phyloP scores from a whole-genome alignment of 495 filamentous ascomycete species.

The Trichoderma virens region DNA sequence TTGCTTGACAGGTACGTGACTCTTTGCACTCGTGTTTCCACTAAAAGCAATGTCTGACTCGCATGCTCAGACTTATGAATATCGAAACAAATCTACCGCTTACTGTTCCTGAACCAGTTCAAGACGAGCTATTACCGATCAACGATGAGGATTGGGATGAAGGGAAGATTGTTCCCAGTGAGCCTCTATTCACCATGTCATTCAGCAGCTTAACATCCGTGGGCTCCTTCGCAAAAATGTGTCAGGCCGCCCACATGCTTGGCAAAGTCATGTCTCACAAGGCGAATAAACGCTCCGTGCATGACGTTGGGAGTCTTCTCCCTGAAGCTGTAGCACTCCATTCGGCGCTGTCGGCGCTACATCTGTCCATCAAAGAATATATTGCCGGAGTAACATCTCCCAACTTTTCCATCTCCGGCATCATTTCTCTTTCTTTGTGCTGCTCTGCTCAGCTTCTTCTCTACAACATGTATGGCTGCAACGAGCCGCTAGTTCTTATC shows the following conservation, averaged over 20 bases:
- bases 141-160: background rate
- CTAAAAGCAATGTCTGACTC: background rate
- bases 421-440: background rate
- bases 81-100: background rate
- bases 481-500: background rate
- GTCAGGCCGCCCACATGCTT: background rate
- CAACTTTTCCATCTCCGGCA: background rate
- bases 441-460: background rate
- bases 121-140: background rate
- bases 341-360: background rate
- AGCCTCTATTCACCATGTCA: background rate
- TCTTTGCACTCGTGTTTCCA: background rate
- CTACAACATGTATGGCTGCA: background rate
- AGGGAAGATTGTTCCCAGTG: slow-evolving; percentile 1
- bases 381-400: background rate
- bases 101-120: background rate
- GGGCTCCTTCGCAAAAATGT: background rate
- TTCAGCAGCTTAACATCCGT: background rate
- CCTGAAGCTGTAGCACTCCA: background rate
- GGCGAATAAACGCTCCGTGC: background rate
- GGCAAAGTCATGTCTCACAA: background rate
- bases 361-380: background rate
- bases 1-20: background rate
- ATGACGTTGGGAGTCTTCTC: background rate
- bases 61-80: background rate